Base-by-base conservation (phyloP, 495 filamentous ascomycete species). In the Ramalina peruviana region DNA sequence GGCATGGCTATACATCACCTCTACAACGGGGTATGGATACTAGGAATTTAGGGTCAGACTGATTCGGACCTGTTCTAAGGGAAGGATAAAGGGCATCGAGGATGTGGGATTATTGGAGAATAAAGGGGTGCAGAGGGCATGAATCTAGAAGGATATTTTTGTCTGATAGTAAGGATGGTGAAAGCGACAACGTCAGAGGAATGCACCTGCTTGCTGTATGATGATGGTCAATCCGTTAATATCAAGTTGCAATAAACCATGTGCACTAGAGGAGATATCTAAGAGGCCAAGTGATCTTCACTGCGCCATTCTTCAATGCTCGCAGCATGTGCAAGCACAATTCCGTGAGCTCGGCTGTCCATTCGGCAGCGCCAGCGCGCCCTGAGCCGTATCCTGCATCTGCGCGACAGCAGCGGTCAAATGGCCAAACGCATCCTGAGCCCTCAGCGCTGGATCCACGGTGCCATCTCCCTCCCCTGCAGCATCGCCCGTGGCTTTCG, bases 341-440 rank as follows among this genome's bases (percentile, higher is more conserved):
- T 48, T 48, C 0, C 42, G 20, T 17, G 16, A 33, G 9, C n/a
- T 36, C 12, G 21, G 26, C 45, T 48, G 26, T 17, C 45, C 45
- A 48, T 37, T 37, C 4, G 12, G n/a, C n/a, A 36, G 33, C 10
- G 12, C 21, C 19, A 25, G 42, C 6, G 19, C 30, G 10, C 12
- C 13, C 10, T n/a, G 45, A 10, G 33, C 26, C 45, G 33, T 16
- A 16, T 48, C 45, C 45, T 48, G 45, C 45, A 48, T 48, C 45
- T 48, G 45, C 27, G 45, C 45, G 36, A 48, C 27, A 36, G 45
- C 45, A 36, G 45, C 45, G 37, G 45, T 48, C 45, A 48, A 48
- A 20, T 48, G 45, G 4, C 33, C 26, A 16, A 48, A 36, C n/a
- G 45, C 21, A 48, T 48, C 45, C 26, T 48, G 45, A 27, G 26